A percentile compares a stretch with the other conserved stretches of the same genome.
Conservation (phyloP, 176 grass and related monocot genomes). For the sorghum (Sorghum bicolor) region Sorghum_bicolor_NCBIv3 NC_012872.2:518001-518500, state of each 20-base stretch:
- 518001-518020: no score
- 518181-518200: not conserved
- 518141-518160: not conserved
- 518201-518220: not conserved
- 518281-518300: not conserved
- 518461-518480: not conserved
- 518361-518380: not conserved
- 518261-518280: not conserved
- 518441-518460: no score
- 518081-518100: constrained; percentile 54
- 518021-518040: no score
- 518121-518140: not conserved
- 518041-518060: not conserved
- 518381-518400: not conserved
- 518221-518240: not conserved
- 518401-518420: not conserved
- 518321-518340: not conserved
- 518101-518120: constrained; percentile 30
- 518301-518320: not conserved
- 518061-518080: constrained; percentile 19
- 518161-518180: not conserved
- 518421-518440: not conserved
- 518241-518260: no score
- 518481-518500: not conserved
- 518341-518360: not conserved